These are phyloP conservation scores for Scutellaria barbata DNA, from an alignment of 257 asterid genomes.

Conservation along the genomic window DNA sequence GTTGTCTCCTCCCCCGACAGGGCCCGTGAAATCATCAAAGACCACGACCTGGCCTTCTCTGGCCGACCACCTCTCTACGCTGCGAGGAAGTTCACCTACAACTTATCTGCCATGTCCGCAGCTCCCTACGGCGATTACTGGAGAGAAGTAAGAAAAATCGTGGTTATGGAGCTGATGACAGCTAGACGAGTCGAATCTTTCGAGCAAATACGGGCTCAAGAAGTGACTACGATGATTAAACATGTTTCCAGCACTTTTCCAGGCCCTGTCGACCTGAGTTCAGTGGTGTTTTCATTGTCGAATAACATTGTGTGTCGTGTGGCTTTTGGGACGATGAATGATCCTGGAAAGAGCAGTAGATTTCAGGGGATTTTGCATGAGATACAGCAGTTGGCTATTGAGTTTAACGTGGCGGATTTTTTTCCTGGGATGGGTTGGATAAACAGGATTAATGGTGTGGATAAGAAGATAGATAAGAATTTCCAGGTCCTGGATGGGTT, in stretches of 20 bases:
- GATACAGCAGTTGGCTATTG: constrained; percentile 33
- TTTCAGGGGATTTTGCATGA: constrained; percentile 39
- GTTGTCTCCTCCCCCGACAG: constrained; percentile 43
- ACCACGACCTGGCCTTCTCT: constrained; percentile 45
- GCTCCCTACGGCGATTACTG: constrained; percentile 48
- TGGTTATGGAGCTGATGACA: constrained; percentile 42
- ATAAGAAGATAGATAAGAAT: constrained; percentile 31
- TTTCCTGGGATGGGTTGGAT: constrained; percentile 50
- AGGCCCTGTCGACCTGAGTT: constrained; percentile 38
- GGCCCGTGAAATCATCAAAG: constrained; percentile 41
- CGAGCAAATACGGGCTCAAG: constrained; percentile 37
- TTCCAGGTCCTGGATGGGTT: constrained; percentile 38
- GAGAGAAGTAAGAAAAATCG: constrained; percentile 40
- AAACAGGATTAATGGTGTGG: constrained; percentile 48
- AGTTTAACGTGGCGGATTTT: constrained; percentile 43
- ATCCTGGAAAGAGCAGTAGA: not conserved
- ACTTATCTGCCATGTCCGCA: not conserved
- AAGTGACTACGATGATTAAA: constrained; percentile 38
- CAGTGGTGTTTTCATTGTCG: constrained; percentile 30
- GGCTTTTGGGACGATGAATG: constrained; percentile 45
- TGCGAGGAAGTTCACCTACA: not conserved
- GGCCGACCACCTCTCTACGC: constrained; percentile 30
- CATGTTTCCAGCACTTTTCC: not conserved
- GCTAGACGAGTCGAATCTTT: constrained; percentile 46
- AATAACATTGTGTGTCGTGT: constrained; percentile 48